Evolutionary conservation across 2,329 filamentous ascomycete genomes (phyloP).

Genomic region (Cercospora sp.): DNA sequence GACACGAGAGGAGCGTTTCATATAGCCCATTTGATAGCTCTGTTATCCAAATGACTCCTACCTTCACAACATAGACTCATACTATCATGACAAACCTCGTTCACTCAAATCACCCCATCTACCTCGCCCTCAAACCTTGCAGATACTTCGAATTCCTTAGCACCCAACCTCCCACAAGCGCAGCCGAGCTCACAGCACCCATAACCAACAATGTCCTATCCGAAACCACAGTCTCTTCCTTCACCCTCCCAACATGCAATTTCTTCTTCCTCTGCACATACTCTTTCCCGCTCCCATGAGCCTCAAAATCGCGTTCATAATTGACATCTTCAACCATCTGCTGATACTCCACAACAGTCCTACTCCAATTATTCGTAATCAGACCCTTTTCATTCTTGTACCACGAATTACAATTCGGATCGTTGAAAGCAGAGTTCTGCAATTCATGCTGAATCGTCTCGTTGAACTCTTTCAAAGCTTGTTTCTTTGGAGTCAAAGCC

Average conservation of each 20-base stretch:
- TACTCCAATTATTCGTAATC: conserved; percentile 59
- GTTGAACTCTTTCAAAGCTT: conserved; percentile 49
- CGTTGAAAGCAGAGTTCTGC: conserved; percentile 51
- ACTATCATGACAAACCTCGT: not conserved
- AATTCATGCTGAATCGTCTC: conserved; percentile 49
- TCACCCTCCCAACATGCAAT: conserved; percentile 45
- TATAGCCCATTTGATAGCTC: not conserved
- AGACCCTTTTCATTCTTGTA: conserved; percentile 57
- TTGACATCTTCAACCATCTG: conserved; percentile 45
- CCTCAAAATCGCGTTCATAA: conserved; percentile 48
- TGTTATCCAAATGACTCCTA: not conserved
- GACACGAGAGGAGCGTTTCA: not conserved
- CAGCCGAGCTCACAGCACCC: conserved; percentile 41
- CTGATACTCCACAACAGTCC: conserved; percentile 59
- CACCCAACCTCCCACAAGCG: conserved; percentile 40
- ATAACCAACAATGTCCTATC: conserved; percentile 41
- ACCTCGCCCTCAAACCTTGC: conserved; percentile 27
- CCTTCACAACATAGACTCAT: not conserved
- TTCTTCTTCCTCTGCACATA: conserved; percentile 39
- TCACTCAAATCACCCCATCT: not conserved
- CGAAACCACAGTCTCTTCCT: conserved; percentile 48
- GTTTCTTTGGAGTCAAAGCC: conserved; percentile 47
- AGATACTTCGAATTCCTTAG: conserved; percentile 48
- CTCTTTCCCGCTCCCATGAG: conserved; percentile 37
- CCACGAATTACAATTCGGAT: conserved; percentile 57